These are phyloP conservation scores for Debaryomycetaceae sp. DNA, from an alignment of 1,139 yeast genomes.

Conservation along the genomic window DNA sequence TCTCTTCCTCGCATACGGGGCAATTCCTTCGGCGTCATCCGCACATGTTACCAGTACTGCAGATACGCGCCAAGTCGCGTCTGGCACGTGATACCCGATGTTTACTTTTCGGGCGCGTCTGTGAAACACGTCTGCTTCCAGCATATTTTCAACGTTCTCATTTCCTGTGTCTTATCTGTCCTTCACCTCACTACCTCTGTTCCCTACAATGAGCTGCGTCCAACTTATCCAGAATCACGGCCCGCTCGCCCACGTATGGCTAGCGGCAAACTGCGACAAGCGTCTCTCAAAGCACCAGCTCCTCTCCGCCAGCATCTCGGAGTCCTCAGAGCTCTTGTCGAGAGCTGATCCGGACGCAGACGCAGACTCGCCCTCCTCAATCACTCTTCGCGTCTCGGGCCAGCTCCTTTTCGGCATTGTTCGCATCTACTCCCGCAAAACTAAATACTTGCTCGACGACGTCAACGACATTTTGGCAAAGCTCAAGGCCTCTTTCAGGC, in stretches of 20 bases:
- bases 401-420: slow-evolving; percentile 84
- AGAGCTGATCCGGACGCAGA: slow-evolving; percentile 6
- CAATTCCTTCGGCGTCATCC: too few relatives aligned
- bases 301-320: slow-evolving; percentile 57
- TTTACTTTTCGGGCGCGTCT: too few relatives aligned
- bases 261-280: slow-evolving; percentile 82
- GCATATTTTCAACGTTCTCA: too few relatives aligned
- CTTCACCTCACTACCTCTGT: too few relatives aligned
- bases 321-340: slow-evolving; percentile 50
- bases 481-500: slow-evolving; percentile 60
- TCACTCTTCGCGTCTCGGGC: slow-evolving; percentile 79
- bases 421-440: slow-evolving; percentile 76
- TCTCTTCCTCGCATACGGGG: too few relatives aligned
- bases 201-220: slow-evolving; percentile 23
- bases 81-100: too few relatives aligned
- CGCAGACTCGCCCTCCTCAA: slow-evolving; percentile 13
- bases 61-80: too few relatives aligned
- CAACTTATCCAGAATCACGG: slow-evolving; percentile 55
- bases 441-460: slow-evolving; percentile 76
- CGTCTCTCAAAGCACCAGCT: slow-evolving; percentile 71
- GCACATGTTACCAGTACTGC: too few relatives aligned
- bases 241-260: slow-evolving; percentile 86
- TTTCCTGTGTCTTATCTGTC: too few relatives aligned
- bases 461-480: slow-evolving; percentile 68
- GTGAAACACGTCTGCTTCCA: too few relatives aligned